Evolutionary conservation across 1,284 basidiomycete genomes (phyloP).

Genomic region (Trichosporon ovoides): DNA sequence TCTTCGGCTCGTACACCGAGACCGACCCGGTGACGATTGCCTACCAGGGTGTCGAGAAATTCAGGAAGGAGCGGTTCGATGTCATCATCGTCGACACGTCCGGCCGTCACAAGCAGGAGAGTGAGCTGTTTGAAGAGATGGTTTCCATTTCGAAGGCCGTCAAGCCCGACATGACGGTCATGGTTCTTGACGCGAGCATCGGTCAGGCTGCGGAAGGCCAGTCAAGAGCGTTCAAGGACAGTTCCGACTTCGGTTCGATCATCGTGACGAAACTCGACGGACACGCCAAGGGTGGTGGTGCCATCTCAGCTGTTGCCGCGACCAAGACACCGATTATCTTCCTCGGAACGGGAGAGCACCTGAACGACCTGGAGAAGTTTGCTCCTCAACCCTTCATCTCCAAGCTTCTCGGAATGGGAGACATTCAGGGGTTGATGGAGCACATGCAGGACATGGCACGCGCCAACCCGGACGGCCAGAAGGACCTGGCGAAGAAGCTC

Average conservation of each 20-base stretch:
- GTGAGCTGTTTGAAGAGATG: slow-evolving; percentile 97
- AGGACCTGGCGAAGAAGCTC: slow-evolving; percentile 96
- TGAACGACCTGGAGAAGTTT: slow-evolving; percentile 93
- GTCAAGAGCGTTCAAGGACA: slow-evolving; percentile 94
- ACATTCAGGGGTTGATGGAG: slow-evolving; percentile 94
- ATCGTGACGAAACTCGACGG: slow-evolving; percentile 99
- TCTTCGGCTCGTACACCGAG: slow-evolving; percentile 98
- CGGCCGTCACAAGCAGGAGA: slow-evolving; percentile 95
- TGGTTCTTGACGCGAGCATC: slow-evolving; percentile 71
- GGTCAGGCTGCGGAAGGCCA: slow-evolving; percentile 98
- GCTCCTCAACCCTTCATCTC: slow-evolving; percentile 95
- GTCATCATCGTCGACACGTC: slow-evolving; percentile 99
- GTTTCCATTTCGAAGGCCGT: slow-evolving; percentile 90
- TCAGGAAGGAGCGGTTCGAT: slow-evolving; percentile 96
- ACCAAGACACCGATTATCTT: slow-evolving; percentile 99
- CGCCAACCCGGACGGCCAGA: slow-evolving; percentile 91
- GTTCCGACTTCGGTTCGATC: slow-evolving; percentile 94
- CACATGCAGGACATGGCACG: slow-evolving; percentile 93
- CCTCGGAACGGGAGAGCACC: slow-evolving; percentile 93
- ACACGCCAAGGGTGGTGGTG: slow-evolving; percentile 97
- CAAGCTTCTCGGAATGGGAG: slow-evolving; percentile 90
- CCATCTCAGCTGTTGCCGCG: slow-evolving; percentile 91
- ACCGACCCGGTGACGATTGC: slow-evolving; percentile 96
- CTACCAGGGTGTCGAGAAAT: slow-evolving; percentile 88
- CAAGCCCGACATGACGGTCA: slow-evolving; percentile 85